Evolutionary conservation across 257 asterid species (phyloP).

Genomic region (Solanum acaule): DNA sequence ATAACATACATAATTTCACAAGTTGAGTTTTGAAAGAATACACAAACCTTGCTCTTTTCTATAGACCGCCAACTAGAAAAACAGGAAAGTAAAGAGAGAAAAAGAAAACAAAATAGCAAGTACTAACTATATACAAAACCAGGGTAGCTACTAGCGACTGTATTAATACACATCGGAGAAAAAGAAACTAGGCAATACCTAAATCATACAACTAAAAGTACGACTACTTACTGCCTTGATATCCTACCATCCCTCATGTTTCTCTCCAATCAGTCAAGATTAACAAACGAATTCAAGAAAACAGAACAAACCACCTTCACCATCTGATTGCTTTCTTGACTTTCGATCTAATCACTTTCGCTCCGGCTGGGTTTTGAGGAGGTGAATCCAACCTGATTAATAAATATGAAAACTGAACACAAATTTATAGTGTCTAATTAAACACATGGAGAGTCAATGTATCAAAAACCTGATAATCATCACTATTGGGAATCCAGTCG

Average conservation of each 20-base stretch:
- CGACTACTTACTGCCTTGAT: neutral
- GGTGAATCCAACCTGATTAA: slow-evolving; percentile 7
- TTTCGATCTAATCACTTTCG: slow-evolving; percentile 16
- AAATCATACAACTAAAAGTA: neutral
- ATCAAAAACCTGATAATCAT: slow-evolving; percentile 17
- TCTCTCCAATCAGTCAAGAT: slow-evolving; percentile 1
- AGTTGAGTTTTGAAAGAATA: too few relatives aligned
- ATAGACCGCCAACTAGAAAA: too few relatives aligned
- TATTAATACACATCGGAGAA: too few relatives aligned
- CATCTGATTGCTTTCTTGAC: neutral
- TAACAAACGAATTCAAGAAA: neutral
- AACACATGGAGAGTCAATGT: neutral
- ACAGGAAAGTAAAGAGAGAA: too few relatives aligned
- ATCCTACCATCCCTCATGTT: neutral
- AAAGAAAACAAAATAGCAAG: too few relatives aligned
- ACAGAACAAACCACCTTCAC: neutral
- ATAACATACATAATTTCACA: neutral
- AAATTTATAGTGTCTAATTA: neutral
- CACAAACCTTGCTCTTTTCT: too few relatives aligned
- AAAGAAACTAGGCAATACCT: too few relatives aligned
- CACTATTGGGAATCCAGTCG: slow-evolving; percentile 33
- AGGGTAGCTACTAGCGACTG: too few relatives aligned
- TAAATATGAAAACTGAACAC: neutral
- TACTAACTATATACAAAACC: too few relatives aligned
- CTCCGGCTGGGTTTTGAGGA: slow-evolving; percentile 37